A percentile compares a stretch with the other conserved stretches of the same genome.
These are phyloP conservation scores for Sporothrix brunneoviolacea DNA, from an alignment of 2,329 filamentous ascomycete species.

Conservation along the genomic window DNA sequence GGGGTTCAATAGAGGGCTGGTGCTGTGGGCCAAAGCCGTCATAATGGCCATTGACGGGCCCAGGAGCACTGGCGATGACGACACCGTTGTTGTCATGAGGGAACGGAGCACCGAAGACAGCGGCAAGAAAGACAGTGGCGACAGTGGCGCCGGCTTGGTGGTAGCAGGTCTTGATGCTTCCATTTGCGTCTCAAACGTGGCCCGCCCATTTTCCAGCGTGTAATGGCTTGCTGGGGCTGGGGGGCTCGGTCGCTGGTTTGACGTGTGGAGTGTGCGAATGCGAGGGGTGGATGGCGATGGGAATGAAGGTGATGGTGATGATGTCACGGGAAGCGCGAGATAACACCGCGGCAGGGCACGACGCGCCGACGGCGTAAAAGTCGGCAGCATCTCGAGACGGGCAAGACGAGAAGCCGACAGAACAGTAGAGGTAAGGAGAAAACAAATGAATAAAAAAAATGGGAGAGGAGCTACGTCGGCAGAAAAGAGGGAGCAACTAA, in stretches of 20 bases:
- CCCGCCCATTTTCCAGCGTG: background rate
- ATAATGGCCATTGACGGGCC: conserved; percentile 63
- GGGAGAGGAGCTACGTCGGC: background rate
- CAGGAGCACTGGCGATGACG: conserved; percentile 63
- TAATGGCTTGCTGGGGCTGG: background rate
- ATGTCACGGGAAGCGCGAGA: background rate
- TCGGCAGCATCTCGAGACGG: background rate
- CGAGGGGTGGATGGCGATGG: background rate
- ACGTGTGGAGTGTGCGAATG: conserved; percentile 9
- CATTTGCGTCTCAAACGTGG: background rate
- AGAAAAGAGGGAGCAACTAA: too few species aligned
- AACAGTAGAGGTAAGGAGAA: background rate
- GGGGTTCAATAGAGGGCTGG: conserved; percentile 60
- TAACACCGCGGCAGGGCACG: conserved; percentile 2
- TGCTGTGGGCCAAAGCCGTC: conserved; percentile 61
- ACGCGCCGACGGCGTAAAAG: background rate
- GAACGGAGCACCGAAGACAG: conserved; percentile 61
- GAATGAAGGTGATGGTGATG: background rate
- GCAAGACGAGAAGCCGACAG: background rate
- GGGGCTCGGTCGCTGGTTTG: conserved; percentile 6
- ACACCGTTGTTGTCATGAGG: conserved; percentile 61
- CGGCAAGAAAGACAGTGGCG: conserved; percentile 46
- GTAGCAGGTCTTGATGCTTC: background rate
- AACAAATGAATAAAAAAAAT: background rate
- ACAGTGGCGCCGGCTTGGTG: conserved; percentile 39